These are phyloP conservation scores for Raddia guianensis DNA, from an alignment of 176 grass and related monocot species.

Conservation along the genomic window DNA sequence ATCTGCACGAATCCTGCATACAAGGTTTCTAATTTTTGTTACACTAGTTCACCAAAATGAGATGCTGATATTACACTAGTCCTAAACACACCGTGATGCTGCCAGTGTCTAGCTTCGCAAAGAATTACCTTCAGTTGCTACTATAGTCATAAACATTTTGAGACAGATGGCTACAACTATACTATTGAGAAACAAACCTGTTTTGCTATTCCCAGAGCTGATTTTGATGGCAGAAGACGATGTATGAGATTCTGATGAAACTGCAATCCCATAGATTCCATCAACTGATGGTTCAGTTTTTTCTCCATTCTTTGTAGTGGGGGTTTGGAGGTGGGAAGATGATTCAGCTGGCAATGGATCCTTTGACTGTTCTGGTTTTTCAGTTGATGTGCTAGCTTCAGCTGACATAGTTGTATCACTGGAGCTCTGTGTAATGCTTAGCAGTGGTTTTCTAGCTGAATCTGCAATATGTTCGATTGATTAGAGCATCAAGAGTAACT, in stretches of 20 bases:
- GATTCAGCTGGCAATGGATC: slow-evolving; percentile 27
- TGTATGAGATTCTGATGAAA: neutral
- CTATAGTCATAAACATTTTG: neutral
- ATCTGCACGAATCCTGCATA: slow-evolving; percentile 27
- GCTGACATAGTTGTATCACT: neutral
- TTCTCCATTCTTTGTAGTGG: neutral
- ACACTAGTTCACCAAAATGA: neutral
- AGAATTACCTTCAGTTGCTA: slow-evolving; percentile 11
- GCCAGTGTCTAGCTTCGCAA: neutral
- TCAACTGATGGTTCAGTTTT: neutral
- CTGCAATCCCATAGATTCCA: slow-evolving; percentile 10
- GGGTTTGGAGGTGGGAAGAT: slow-evolving; percentile 12
- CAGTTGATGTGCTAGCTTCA: neutral
- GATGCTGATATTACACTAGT: neutral
- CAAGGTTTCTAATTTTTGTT: slow-evolving; percentile 8
- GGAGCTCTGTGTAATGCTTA: neutral
- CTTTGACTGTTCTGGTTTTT: slow-evolving; percentile 11
- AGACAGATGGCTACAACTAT: neutral
- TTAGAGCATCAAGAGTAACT: slow-evolving; percentile 1
- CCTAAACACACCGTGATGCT: neutral
- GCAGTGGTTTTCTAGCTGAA: slow-evolving; percentile 21
- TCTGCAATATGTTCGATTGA: slow-evolving; percentile 38
- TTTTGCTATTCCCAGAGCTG: neutral
- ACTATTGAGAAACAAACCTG: slow-evolving; percentile 42
- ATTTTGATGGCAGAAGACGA: neutral